phyloP scores from a whole-genome alignment of 768 basidiomycete genomes.

The Russula olivacea region DNA sequence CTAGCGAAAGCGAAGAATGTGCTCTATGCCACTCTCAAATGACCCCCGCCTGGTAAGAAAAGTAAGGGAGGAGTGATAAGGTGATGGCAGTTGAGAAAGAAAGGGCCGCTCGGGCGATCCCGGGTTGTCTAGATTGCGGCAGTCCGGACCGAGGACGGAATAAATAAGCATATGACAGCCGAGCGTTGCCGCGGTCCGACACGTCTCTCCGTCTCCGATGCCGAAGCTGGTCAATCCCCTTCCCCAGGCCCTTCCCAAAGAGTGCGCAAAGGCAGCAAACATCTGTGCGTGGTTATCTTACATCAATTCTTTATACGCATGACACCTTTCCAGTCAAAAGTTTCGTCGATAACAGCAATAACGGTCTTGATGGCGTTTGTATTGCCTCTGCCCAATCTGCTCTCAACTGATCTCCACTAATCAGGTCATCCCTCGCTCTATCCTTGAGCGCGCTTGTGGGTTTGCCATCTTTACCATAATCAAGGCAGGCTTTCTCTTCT shows the following conservation, averaged over 20 bases:
- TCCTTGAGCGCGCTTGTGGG: constrained; percentile 56
- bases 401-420: neutral
- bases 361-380: constrained; percentile 75
- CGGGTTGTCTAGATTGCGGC: neutral
- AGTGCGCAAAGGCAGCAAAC: constrained; percentile 82
- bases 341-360: constrained; percentile 75
- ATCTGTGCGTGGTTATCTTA: constrained; percentile 55
- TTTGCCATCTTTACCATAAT: constrained; percentile 91
- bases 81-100: constrained; percentile 27
- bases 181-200: neutral
- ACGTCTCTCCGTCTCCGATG: neutral
- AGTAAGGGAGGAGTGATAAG: constrained; percentile 33
- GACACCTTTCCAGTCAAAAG: constrained; percentile 54
- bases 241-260: constrained; percentile 64
- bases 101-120: neutral
- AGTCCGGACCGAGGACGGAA: neutral
- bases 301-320: neutral
- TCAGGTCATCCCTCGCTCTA: constrained; percentile 49
- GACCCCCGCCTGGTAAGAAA: constrained; percentile 28
- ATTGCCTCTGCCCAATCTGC: neutral
- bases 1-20: constrained; percentile 36
- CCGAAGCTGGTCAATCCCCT: constrained; percentile 44
- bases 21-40: constrained; percentile 30
- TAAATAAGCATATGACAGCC: no score
- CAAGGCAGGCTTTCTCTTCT: constrained; percentile 64